Evolutionary conservation across 257 asterid species (phyloP).

Genomic region (Solanum arcanum): DNA sequence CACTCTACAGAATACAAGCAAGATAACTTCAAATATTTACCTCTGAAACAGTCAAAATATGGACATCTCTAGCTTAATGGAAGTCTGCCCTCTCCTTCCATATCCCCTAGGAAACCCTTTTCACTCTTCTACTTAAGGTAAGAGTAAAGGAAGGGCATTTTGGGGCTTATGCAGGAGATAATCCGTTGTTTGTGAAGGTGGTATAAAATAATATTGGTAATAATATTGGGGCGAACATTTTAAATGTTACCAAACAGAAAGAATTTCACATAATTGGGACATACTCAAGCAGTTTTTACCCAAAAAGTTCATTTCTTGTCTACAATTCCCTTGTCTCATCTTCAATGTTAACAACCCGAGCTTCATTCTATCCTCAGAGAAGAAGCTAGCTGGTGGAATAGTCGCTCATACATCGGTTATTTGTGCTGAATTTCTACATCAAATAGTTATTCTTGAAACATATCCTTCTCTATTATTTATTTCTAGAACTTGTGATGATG

Average conservation of each 20-base stretch:
- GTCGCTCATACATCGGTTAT: background rate
- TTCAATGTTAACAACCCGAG: background rate
- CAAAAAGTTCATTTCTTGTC: background rate
- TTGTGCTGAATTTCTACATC: background rate
- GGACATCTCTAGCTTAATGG: background rate
- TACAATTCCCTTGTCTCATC: background rate
- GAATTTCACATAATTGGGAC: background rate
- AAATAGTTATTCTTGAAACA: background rate
- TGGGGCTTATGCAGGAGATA: background rate
- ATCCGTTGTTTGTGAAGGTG: background rate
- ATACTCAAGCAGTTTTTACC: background rate
- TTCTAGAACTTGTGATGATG: background rate
- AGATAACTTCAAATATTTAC: background rate
- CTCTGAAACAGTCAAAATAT: background rate
- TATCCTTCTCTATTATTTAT: background rate
- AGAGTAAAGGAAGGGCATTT: background rate
- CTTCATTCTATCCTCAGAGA: background rate
- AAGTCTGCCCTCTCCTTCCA: background rate
- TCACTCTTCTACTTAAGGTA: background rate
- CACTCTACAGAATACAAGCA: background rate
- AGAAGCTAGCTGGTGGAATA: background rate
- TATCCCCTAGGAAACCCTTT: background rate
- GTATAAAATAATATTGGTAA: background rate
- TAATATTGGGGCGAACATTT: background rate
- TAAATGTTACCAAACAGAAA: background rate